Evolutionary conservation across 805 yeast genomes (phyloP).

Genomic region (Starmerella potacharoeniae): DNA sequence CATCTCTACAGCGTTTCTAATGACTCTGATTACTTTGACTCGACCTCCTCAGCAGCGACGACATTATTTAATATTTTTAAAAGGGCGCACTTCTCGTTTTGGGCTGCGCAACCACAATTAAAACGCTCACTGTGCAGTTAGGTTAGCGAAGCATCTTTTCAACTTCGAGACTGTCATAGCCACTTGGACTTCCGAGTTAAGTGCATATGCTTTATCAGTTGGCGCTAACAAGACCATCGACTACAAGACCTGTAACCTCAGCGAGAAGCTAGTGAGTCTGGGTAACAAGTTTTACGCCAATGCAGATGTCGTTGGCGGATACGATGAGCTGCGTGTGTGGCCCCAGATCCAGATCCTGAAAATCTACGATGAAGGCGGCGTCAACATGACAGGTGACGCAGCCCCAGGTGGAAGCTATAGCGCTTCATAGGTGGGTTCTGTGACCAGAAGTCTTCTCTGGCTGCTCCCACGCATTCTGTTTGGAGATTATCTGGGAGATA

Average conservation of each 20-base stretch:
- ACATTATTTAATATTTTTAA: background rate
- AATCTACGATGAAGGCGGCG: background rate
- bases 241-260: slow-evolving; percentile 12
- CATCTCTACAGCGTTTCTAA: too few species aligned
- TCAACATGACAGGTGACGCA: background rate
- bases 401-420: background rate
- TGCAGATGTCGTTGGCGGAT: slow-evolving; percentile 54
- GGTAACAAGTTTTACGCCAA: slow-evolving; percentile 41
- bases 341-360: slow-evolving; percentile 35
- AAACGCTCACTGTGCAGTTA: slow-evolving; percentile 44
- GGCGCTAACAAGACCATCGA: slow-evolving; percentile 46
- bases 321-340: slow-evolving; percentile 37
- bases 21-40: too few species aligned
- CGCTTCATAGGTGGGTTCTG: background rate
- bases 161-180: slow-evolving; percentile 44
- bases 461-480: slow-evolving; percentile 23
- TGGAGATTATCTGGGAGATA: slow-evolving; percentile 26
- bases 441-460: slow-evolving; percentile 12
- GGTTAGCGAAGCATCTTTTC: slow-evolving; percentile 41
- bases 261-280: background rate
- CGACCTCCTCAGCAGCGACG: too few species aligned
- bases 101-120: slow-evolving; percentile 69
- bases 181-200: slow-evolving; percentile 42
- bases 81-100: slow-evolving; percentile 35
- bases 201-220: slow-evolving; percentile 32